Evolutionary conservation across 331 rosid genomes (phyloP).

Genomic region (Cydonia oblonga): DNA sequence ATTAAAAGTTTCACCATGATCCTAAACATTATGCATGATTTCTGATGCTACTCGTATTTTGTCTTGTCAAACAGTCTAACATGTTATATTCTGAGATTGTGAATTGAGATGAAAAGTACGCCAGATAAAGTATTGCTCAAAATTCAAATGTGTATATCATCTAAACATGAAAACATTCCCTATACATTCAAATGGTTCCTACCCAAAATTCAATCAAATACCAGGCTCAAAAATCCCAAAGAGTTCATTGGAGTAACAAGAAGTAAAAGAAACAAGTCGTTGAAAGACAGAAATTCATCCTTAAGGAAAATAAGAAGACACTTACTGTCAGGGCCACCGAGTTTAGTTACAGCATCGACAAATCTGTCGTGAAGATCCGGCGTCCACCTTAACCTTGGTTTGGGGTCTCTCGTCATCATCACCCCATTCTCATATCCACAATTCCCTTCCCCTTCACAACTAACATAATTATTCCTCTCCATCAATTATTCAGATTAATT

Average conservation of each 20-base stretch:
- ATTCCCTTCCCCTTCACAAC: slow-evolving; percentile 5
- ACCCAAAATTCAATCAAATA: not conserved
- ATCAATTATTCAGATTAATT: slow-evolving; percentile 10
- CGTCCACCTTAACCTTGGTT: slow-evolving; percentile 92
- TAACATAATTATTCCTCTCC: slow-evolving; percentile 26
- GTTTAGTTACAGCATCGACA: slow-evolving; percentile 87
- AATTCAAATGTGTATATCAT: not conserved
- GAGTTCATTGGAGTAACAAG: not conserved
- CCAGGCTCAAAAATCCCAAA: not conserved
- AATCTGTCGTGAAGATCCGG: slow-evolving; percentile 86
- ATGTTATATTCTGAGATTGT: not conserved
- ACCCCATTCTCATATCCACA: slow-evolving; percentile 45
- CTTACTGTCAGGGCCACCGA: slow-evolving; percentile 89
- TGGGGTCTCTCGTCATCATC: slow-evolving; percentile 86
- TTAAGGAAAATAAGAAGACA: not conserved
- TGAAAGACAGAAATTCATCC: not conserved
- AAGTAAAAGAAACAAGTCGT: not conserved
- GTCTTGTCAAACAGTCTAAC: no score
- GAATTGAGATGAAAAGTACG: not conserved
- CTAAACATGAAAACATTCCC: not conserved
- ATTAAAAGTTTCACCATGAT: not conserved
- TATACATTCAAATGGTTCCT: not conserved
- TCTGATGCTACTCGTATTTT: not conserved
- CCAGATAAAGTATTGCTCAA: not conserved
- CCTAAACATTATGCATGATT: not conserved